Percentiles rank a stretch among this genome's conserved stretches.
phyloP scores from a whole-genome alignment of 2,329 filamentous ascomycete species.

The Calonectria pseudoreteaudii region DNA sequence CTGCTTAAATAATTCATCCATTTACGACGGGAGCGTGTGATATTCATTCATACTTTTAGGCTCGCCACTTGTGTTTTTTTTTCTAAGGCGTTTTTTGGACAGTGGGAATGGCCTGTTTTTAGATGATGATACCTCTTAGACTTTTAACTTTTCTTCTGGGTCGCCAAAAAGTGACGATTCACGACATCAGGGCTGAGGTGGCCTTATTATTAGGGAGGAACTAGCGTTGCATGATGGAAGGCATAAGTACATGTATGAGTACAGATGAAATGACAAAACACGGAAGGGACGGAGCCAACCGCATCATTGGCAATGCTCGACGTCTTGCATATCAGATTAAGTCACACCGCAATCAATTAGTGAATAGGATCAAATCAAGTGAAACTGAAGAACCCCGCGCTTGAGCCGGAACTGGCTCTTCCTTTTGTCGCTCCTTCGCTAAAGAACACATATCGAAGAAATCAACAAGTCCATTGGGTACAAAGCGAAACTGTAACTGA shows the following conservation, averaged over 20 bases:
- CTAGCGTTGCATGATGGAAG: not conserved
- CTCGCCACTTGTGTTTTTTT: conserved; percentile 21
- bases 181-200: not conserved
- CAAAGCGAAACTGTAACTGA: not conserved
- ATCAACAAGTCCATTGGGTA: too few relatives aligned
- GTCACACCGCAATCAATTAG: not conserved
- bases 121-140: conserved; percentile 46
- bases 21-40: not conserved
- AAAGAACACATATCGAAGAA: too few relatives aligned
- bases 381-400: not conserved
- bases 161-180: conserved; percentile 18
- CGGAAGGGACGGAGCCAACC: not conserved
- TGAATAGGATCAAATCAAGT: not conserved
- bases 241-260: conserved; percentile 17
- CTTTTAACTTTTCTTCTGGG: conserved; percentile 35
- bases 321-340: not conserved
- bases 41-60: not conserved
- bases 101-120: conserved; percentile 35
- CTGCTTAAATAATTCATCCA: conserved; percentile 38
- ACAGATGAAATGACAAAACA: conserved; percentile 24
- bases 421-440: too few relatives aligned
- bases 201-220: not conserved
- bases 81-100: conserved; percentile 37
- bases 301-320: not conserved
- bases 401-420: not conserved